A percentile compares a stretch with the other conserved stretches of the same genome.
Conservation (phyloP, 2,329 filamentous ascomycete genomes). For the Ustilaginoidea virens region DNA sequence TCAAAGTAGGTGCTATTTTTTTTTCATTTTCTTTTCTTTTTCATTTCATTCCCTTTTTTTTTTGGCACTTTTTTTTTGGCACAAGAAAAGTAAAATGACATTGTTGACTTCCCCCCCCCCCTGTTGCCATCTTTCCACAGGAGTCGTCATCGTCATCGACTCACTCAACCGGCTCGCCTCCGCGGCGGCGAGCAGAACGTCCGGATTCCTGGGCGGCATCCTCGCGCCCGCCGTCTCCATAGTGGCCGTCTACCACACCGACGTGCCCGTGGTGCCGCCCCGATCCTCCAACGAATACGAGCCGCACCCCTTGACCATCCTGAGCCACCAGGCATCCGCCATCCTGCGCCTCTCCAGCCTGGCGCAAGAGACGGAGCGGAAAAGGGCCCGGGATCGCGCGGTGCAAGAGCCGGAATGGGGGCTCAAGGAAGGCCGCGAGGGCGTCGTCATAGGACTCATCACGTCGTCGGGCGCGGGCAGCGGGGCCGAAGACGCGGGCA, state of each 20-base stretch:
- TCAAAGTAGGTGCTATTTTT: too few species aligned
- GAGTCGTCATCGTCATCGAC: slow-evolving; percentile 65
- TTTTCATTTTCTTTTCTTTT: too few species aligned
- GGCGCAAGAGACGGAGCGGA: slow-evolving; percentile 56
- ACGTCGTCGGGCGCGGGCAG: too few species aligned
- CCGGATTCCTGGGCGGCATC: slow-evolving; percentile 53
- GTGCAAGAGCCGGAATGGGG: slow-evolving; percentile 65
- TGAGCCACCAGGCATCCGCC: slow-evolving; percentile 79
- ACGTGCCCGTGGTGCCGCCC: slow-evolving; percentile 46
- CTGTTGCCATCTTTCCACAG: too few species aligned
- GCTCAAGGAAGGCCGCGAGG: slow-evolving; percentile 61
- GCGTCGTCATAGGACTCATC: slow-evolving; percentile 58
- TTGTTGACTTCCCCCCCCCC: too few species aligned
- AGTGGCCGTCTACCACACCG: slow-evolving; percentile 67
- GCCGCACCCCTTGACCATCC: slow-evolving; percentile 54
- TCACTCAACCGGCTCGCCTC: slow-evolving; percentile 53
- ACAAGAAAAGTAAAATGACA: neutral
- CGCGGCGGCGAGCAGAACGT: slow-evolving; percentile 38
- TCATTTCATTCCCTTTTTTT: too few species aligned
- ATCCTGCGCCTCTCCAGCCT: slow-evolving; percentile 62
- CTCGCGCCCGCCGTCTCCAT: slow-evolving; percentile 55
- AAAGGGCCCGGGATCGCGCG: slow-evolving; percentile 62
- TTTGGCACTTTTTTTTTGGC: too few species aligned
- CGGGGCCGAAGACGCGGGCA: slow-evolving; percentile 26
- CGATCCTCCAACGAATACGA: slow-evolving; percentile 35